Conservation (phyloP, 2,329 filamentous ascomycete genomes). For the Colletotrichum coccodes region DNA sequence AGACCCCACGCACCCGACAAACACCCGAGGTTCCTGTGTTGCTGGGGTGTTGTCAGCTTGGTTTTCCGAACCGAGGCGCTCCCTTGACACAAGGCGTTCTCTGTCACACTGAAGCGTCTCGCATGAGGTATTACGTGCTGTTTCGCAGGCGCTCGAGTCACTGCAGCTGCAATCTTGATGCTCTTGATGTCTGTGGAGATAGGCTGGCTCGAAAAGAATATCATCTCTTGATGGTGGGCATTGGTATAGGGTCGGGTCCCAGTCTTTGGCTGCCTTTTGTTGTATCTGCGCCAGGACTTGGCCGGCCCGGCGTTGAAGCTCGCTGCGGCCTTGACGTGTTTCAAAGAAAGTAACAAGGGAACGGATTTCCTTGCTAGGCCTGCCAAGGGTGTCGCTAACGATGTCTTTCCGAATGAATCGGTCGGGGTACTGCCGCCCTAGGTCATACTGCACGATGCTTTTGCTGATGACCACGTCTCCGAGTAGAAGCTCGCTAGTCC, state of each 20-base stretch:
- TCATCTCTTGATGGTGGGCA: conserved; percentile 42
- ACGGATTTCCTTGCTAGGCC: conserved; percentile 41
- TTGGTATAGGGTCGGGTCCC: conserved; percentile 25
- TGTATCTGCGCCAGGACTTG: neutral
- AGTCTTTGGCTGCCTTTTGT: neutral
- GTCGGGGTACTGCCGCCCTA: conserved; percentile 37
- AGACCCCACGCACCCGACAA: conserved; percentile 27
- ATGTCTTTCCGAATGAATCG: conserved; percentile 39
- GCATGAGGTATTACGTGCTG: conserved; percentile 32
- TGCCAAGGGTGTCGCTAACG: conserved; percentile 38
- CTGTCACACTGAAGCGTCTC: conserved; percentile 38
- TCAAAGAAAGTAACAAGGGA: conserved; percentile 35
- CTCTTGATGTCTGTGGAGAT: conserved; percentile 44
- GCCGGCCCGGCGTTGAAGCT: neutral
- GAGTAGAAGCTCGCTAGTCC: conserved; percentile 37
- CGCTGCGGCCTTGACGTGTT: conserved; percentile 22
- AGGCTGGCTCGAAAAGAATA: conserved; percentile 41
- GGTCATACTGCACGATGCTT: conserved; percentile 41
- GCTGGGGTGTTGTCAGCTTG: neutral
- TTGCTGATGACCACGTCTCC: conserved; percentile 48
- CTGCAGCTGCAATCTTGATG: neutral
- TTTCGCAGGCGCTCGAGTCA: conserved; percentile 34
- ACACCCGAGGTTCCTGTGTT: neutral
- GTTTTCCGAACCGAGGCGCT: neutral
- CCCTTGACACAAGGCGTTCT: neutral